Conservation (phyloP, 495 filamentous ascomycete genomes). For the Penicillium bialowiezense region DNA sequence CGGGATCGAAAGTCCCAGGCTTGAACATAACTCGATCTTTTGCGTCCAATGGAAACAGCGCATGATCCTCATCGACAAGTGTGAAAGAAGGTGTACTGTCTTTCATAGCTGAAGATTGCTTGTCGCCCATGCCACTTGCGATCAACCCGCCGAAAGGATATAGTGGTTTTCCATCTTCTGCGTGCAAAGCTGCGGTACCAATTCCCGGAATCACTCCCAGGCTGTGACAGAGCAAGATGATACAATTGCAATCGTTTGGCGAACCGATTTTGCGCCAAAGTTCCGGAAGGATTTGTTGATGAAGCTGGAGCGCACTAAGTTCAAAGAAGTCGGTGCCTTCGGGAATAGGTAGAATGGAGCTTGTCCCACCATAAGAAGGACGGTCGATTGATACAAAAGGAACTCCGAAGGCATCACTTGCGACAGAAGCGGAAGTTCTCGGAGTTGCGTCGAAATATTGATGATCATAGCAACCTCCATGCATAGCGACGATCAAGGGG, state of each 20-base stretch:
- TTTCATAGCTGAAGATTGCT: slow-evolving; percentile 8
- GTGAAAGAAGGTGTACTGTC: slow-evolving; percentile 6
- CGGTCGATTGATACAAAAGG: slow-evolving; percentile 33
- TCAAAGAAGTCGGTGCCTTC: slow-evolving; percentile 15
- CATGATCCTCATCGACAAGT: slow-evolving; percentile 15
- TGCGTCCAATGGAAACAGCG: slow-evolving; percentile 9
- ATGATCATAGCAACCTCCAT: slow-evolving; percentile 29
- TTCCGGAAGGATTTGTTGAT: slow-evolving; percentile 26
- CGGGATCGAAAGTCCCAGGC: too few relatives aligned
- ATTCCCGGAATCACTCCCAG: slow-evolving; percentile 22
- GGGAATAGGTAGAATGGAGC: slow-evolving; percentile 15
- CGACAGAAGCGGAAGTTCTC: slow-evolving; percentile 12
- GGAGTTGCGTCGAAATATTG: slow-evolving; percentile 32
- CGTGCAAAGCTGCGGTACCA: slow-evolving; percentile 23
- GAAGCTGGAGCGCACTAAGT: slow-evolving; percentile 19
- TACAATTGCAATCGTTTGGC: slow-evolving; percentile 16
- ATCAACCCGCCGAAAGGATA: slow-evolving; percentile 30
- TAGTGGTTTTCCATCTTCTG: not conserved
- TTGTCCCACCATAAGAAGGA: slow-evolving; percentile 29
- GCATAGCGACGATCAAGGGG: slow-evolving; percentile 54
- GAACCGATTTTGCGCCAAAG: slow-evolving; percentile 28
- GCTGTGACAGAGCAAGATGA: slow-evolving; percentile 32
- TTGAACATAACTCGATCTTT: too few relatives aligned
- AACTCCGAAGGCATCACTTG: slow-evolving; percentile 22
- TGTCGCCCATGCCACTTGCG: slow-evolving; percentile 22